These are phyloP conservation scores for Penicillium soppii DNA, from an alignment of 495 filamentous ascomycete species.

Conservation along the genomic window DNA sequence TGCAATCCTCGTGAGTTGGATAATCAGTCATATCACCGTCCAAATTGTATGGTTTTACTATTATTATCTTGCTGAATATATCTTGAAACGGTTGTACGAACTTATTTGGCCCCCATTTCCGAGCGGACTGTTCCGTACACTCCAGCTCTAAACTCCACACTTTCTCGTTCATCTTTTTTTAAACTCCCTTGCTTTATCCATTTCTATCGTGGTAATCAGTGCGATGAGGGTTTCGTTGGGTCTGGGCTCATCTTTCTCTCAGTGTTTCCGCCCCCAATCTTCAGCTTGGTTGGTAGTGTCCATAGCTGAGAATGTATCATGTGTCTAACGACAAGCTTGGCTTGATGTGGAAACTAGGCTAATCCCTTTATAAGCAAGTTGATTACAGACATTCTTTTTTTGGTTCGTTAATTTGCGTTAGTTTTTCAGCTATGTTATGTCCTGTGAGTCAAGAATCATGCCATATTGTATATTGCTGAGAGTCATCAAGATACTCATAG, in stretches of 20 bases:
- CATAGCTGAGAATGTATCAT: no score
- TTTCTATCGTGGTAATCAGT: background rate
- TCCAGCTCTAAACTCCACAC: no score
- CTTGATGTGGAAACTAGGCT: background rate
- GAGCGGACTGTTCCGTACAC: background rate
- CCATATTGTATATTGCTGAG: no score
- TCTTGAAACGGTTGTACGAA: background rate
- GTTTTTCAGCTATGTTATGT: no score
- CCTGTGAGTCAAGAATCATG: no score
- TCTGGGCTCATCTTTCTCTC: background rate
- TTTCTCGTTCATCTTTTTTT: background rate
- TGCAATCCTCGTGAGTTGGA: background rate
- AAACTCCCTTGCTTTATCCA: background rate
- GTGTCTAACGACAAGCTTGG: no score
- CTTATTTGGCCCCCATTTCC: slow-evolving; percentile 2
- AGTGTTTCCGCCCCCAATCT: background rate
- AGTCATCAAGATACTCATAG: no score
- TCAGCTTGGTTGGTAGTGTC: no score
- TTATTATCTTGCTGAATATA: background rate
- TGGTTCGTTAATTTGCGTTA: no score
- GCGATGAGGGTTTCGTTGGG: background rate
- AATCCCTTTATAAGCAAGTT: no score
- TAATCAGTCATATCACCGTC: background rate
- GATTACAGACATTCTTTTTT: background rate
- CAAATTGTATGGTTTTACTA: background rate